phyloP scores from a whole-genome alignment of 2,329 filamentous ascomycete genomes.

The Chrysosporium queenslandicum region DNA sequence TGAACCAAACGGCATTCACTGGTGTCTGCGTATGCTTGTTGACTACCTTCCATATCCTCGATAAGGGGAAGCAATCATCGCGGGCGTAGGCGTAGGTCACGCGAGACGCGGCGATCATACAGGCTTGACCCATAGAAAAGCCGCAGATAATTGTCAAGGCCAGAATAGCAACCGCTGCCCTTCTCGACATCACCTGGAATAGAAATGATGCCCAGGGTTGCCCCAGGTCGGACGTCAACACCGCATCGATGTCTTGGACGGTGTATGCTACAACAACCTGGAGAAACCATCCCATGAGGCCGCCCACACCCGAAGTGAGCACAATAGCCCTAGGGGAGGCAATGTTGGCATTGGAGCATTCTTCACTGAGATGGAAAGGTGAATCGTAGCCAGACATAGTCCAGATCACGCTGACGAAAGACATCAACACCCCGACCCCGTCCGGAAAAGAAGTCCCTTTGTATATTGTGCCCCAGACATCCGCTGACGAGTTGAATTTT shows the following conservation, averaged over 20 bases:
- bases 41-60: slow-evolving; percentile 49
- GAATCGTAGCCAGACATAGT: slow-evolving; percentile 59
- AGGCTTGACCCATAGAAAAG: slow-evolving; percentile 63
- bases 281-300: slow-evolving; percentile 61
- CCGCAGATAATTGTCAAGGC: slow-evolving; percentile 57
- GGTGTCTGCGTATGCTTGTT: slow-evolving; percentile 54
- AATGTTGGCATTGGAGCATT: slow-evolving; percentile 62
- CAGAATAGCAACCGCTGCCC: slow-evolving; percentile 53
- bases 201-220: slow-evolving; percentile 63
- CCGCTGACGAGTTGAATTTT: slow-evolving; percentile 48
- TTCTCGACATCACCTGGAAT: slow-evolving; percentile 53
- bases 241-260: slow-evolving; percentile 51
- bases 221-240: slow-evolving; percentile 52
- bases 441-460: slow-evolving; percentile 57
- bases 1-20: slow-evolving; percentile 62
- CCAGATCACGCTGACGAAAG: slow-evolving; percentile 61
- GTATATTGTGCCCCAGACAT: slow-evolving; percentile 58
- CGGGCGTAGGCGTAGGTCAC: slow-evolving; percentile 65
- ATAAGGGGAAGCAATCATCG: slow-evolving; percentile 58
- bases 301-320: slow-evolving; percentile 56
- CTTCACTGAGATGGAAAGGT: slow-evolving; percentile 63
- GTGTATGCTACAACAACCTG: slow-evolving; percentile 65
- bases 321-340: slow-evolving; percentile 63
- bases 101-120: slow-evolving; percentile 57
- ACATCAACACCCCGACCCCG: slow-evolving; percentile 60